Conservation (phyloP, 2,329 filamentous ascomycete genomes). For the Xylariaceae sp. region DNA sequence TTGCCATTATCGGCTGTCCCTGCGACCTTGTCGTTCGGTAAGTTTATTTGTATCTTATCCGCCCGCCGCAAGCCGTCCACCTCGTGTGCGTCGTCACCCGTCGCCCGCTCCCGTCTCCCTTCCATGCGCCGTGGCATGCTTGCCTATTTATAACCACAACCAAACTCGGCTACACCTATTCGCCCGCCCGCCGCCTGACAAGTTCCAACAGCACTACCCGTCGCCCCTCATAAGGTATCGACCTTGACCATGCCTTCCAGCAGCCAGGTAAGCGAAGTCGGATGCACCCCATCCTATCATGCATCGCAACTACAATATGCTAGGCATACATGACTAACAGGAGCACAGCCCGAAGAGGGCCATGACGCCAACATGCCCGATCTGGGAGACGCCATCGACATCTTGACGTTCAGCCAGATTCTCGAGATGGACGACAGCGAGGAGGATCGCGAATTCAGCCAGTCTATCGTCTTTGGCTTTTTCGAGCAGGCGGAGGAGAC, state of each 20-base stretch:
- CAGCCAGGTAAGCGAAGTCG: conserved; percentile 28
- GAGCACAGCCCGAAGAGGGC: conserved; percentile 44
- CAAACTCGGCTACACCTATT: background rate
- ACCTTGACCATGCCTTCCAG: conserved; percentile 26
- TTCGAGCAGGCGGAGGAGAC: conserved; percentile 88
- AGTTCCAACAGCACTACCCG: conserved; percentile 3
- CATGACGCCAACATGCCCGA: conserved; percentile 53
- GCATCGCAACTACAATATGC: background rate
- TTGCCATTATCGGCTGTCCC: conserved; percentile 5
- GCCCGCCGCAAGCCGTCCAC: no score
- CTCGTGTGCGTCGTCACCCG: no score
- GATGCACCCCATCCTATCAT: background rate
- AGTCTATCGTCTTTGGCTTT: conserved; percentile 85
- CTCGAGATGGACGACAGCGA: conserved; percentile 97
- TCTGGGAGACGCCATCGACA: conserved; percentile 75
- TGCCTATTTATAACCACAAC: background rate
- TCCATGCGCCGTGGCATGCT: background rate
- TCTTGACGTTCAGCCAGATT: conserved; percentile 84
- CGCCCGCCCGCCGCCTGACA: background rate
- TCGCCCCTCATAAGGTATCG: background rate
- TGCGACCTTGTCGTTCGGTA: background rate
- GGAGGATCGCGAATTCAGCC: conserved; percentile 81
- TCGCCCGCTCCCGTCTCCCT: background rate
- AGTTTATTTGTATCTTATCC: no score
- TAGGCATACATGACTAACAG: conserved; percentile 4